phyloP scores from a whole-genome alignment of 2,329 filamentous ascomycete genomes.

The Claviceps maximensis region DNA sequence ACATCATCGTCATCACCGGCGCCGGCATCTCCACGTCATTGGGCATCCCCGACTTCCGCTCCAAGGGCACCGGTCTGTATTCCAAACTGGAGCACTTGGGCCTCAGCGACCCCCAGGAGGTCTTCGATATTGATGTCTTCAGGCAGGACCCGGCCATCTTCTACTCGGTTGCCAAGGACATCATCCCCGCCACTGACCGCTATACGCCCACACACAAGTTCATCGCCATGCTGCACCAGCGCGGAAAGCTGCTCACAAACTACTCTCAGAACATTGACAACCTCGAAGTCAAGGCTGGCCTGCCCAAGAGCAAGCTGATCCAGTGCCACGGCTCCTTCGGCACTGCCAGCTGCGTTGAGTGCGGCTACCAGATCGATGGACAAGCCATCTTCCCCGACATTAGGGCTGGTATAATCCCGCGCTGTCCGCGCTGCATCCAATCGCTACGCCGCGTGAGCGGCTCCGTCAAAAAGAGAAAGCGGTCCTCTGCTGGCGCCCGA shows the following conservation, averaged over 20 bases:
- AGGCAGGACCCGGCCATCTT: constrained; percentile 78
- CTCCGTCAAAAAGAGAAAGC: constrained; percentile 27
- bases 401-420: constrained; percentile 59
- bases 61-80: constrained; percentile 84
- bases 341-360: constrained; percentile 78
- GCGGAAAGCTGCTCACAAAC: constrained; percentile 83
- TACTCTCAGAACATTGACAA: constrained; percentile 99
- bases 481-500: constrained; percentile 19
- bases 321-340: constrained; percentile 97
- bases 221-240: constrained; percentile 76
- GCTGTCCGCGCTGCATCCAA: constrained; percentile 58
- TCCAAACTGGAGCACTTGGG: constrained; percentile 70
- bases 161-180: constrained; percentile 83
- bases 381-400: constrained; percentile 71
- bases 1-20: constrained; percentile 88
- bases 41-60: constrained; percentile 93
- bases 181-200: constrained; percentile 65
- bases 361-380: constrained; percentile 59
- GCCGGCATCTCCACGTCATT: constrained; percentile 94
- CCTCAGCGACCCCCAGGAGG: constrained; percentile 75
- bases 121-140: constrained; percentile 86
- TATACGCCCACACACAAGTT: constrained; percentile 92
- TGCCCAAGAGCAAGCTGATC: constrained; percentile 67
- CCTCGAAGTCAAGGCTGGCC: constrained; percentile 76
- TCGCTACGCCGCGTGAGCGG: constrained; percentile 26